Evolutionary conservation across 805 yeast species (phyloP).

Genomic region (Wickerhamomyces tratensis): DNA sequence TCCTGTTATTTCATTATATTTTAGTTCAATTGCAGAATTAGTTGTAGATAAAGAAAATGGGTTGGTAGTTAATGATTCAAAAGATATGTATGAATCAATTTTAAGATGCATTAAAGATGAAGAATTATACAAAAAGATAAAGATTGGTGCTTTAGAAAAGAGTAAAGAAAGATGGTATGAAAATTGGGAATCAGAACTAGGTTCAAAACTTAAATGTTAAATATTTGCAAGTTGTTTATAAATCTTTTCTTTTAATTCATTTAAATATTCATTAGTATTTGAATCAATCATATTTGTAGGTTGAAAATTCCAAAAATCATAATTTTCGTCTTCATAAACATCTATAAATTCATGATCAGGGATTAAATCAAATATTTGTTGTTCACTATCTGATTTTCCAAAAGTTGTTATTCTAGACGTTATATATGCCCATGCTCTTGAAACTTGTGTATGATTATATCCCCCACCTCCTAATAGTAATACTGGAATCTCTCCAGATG

Average conservation of each 20-base stretch:
- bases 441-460: slow-evolving; percentile 50
- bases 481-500: slow-evolving; percentile 20
- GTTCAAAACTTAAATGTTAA: slow-evolving; percentile 4
- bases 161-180: slow-evolving; percentile 62
- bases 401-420: slow-evolving; percentile 15
- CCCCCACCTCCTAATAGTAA: slow-evolving; percentile 73
- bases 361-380: slow-evolving; percentile 31
- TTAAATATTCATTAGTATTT: slow-evolving; percentile 22
- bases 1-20: slow-evolving; percentile 75
- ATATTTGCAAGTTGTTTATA: slow-evolving; percentile 1
- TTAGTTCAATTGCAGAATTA: slow-evolving; percentile 71
- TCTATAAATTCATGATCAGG: slow-evolving; percentile 42
- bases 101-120: slow-evolving; percentile 23
- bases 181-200: slow-evolving; percentile 48
- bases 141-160: slow-evolving; percentile 66
- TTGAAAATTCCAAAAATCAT: slow-evolving; percentile 37
- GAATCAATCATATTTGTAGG: slow-evolving; percentile 22
- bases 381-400: not conserved
- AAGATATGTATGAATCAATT: slow-evolving; percentile 36
- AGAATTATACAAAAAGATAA: slow-evolving; percentile 30
- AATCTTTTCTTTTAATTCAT: slow-evolving; percentile 2
- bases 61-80: slow-evolving; percentile 33
- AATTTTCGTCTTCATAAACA: slow-evolving; percentile 32
- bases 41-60: slow-evolving; percentile 70
- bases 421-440: slow-evolving; percentile 44